These are phyloP conservation scores for Talaromyces verruculosus DNA, from an alignment of 2,329 filamentous ascomycete genomes.

Conservation along the genomic window DNA sequence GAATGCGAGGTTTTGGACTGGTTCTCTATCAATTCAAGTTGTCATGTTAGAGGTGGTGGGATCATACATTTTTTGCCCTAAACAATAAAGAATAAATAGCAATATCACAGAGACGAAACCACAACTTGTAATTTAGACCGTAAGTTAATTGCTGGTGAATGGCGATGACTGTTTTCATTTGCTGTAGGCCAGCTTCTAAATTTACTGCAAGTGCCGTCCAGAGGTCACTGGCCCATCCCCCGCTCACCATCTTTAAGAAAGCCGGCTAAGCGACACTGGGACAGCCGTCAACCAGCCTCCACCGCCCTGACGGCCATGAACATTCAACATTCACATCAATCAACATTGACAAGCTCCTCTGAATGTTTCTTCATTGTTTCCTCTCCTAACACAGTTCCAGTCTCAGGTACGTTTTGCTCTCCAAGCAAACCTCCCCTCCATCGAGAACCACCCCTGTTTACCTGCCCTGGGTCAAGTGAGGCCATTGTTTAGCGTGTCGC, in stretches of 20 bases:
- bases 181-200: background rate
- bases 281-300: conserved; percentile 23
- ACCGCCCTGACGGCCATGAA: conserved; percentile 19
- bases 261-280: conserved; percentile 44
- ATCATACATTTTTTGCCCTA: background rate
- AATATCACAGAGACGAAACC: background rate
- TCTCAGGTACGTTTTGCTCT: conserved; percentile 8
- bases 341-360: background rate
- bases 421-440: background rate
- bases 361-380: background rate
- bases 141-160: background rate
- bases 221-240: conserved; percentile 25
- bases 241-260: conserved; percentile 36
- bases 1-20: background rate
- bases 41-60: background rate
- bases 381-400: background rate
- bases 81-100: background rate
- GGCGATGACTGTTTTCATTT: background rate
- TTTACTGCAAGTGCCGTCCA: background rate
- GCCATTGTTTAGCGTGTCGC: conserved; percentile 21
- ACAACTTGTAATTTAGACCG: background rate
- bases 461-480: conserved; percentile 3
- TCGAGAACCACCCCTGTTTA: conserved; percentile 3
- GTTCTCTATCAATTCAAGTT: background rate
- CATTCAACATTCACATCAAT: background rate